Conservation (phyloP, 2,329 filamentous ascomycete species). For the Mycosphaerelloides madeirae region DNA sequence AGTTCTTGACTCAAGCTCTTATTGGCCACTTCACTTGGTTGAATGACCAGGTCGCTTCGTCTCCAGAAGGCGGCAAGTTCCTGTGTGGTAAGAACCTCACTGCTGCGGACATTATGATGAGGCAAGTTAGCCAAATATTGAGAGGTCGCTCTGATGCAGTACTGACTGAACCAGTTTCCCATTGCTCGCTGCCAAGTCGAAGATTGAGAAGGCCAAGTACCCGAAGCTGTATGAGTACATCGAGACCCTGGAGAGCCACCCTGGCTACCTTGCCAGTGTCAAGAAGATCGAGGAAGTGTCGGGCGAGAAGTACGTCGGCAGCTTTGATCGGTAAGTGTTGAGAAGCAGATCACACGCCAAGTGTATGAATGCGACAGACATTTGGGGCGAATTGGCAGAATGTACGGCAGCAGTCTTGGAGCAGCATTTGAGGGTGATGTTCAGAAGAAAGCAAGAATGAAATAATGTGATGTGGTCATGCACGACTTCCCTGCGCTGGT, state of each 20-base stretch:
- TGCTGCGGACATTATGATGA: slow-evolving; percentile 31
- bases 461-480: too few species aligned
- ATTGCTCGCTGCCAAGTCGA: slow-evolving; percentile 42
- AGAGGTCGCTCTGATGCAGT: too few species aligned
- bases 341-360: too few species aligned
- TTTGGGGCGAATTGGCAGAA: too few species aligned
- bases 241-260: slow-evolving; percentile 40
- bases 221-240: slow-evolving; percentile 46
- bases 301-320: slow-evolving; percentile 24
- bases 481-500: too few species aligned
- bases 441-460: too few species aligned
- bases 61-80: slow-evolving; percentile 47
- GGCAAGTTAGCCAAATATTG: too few species aligned
- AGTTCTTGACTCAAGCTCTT: slow-evolving; percentile 46
- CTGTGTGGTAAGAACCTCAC: slow-evolving; percentile 48
- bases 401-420: too few species aligned
- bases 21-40: slow-evolving; percentile 48
- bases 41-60: slow-evolving; percentile 45
- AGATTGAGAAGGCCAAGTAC: slow-evolving; percentile 40
- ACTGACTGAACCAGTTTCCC: slow-evolving; percentile 45
- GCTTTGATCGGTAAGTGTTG: too few species aligned
- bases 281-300: slow-evolving; percentile 45
- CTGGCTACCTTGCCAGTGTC: slow-evolving; percentile 46
- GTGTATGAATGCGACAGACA: too few species aligned
- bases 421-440: too few species aligned